Evolutionary conservation across 73 alveolate species (phyloP).

Genomic region (Durusdinium trenchii): DNA sequence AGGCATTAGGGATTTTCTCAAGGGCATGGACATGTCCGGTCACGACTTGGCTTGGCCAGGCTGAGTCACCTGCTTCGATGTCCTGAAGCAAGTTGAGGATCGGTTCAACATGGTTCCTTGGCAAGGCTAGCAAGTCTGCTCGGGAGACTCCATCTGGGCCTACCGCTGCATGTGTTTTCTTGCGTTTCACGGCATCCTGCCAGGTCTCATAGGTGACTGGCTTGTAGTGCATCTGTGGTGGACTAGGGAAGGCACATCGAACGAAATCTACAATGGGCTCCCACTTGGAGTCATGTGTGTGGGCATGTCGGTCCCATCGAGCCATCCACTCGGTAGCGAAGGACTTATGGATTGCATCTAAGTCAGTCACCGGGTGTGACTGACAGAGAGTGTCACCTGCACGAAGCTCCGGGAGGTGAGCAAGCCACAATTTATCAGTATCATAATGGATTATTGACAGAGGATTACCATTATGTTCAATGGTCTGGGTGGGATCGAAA

Average conservation of each 20-base stretch:
- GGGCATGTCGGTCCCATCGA: not conserved
- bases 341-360: not conserved
- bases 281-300: not conserved
- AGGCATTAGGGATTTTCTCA: not conserved
- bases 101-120: not conserved
- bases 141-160: not conserved
- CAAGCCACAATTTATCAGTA: too few species aligned
- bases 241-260: not conserved
- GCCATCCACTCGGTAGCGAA: not conserved
- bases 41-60: not conserved
- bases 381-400: too few species aligned
- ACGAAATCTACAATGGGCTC: not conserved
- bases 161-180: not conserved
- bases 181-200: not conserved
- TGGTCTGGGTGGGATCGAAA: too few species aligned
- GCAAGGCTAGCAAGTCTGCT: not conserved
- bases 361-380: too few species aligned
- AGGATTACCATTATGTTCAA: too few species aligned
- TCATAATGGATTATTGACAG: too few species aligned
- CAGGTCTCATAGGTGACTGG: not conserved
- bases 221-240: not conserved
- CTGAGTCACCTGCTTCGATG: not conserved
- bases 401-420: too few species aligned
- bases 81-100: not conserved
- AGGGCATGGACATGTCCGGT: not conserved